phyloP scores from a whole-genome alignment of 2,329 filamentous ascomycete genomes.

The Emmonsia crescens region DNA sequence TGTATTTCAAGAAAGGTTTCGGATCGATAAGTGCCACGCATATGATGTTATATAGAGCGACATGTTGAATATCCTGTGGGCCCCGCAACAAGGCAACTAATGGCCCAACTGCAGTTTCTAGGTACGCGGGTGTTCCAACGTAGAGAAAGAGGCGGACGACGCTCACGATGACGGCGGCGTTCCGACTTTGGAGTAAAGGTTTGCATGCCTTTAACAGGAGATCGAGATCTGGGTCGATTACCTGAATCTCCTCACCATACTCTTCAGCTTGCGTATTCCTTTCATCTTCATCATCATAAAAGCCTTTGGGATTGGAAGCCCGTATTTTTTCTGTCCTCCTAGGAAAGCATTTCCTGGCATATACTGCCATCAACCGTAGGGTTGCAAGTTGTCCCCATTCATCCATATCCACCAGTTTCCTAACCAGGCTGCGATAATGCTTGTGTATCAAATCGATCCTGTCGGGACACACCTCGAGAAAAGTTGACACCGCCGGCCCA shows the following conservation, averaged over 20 bases:
- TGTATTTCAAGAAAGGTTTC: conserved; percentile 72
- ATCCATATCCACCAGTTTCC: conserved; percentile 95
- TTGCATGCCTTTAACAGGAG: conserved; percentile 69
- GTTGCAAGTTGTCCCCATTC: conserved; percentile 92
- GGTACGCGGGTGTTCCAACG: conserved; percentile 67
- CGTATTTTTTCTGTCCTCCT: conserved; percentile 49
- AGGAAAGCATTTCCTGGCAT: conserved; percentile 82
- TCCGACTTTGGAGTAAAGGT: conserved; percentile 82
- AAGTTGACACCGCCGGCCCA: conserved; percentile 81
- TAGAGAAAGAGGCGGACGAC: conserved; percentile 77
- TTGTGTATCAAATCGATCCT: conserved; percentile 80
- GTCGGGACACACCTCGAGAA: conserved; percentile 80
- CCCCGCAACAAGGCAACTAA: conserved; percentile 75
- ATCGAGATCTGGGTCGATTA: conserved; percentile 71
- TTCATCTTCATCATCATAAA: conserved; percentile 62
- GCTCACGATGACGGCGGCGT: conserved; percentile 82
- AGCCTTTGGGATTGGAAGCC: conserved; percentile 53
- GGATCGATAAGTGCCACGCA: conserved; percentile 74
- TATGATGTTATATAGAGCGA: conserved; percentile 89
- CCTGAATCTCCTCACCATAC: conserved; percentile 42
- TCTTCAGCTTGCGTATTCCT: conserved; percentile 32
- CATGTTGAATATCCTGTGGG: conserved; percentile 75
- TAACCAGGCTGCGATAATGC: conserved; percentile 74
- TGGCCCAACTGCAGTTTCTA: conserved; percentile 66
- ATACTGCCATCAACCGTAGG: conserved; percentile 68